These are phyloP conservation scores for Clathrus columnatus DNA, from an alignment of 768 basidiomycete genomes.

Conservation along the genomic window DNA sequence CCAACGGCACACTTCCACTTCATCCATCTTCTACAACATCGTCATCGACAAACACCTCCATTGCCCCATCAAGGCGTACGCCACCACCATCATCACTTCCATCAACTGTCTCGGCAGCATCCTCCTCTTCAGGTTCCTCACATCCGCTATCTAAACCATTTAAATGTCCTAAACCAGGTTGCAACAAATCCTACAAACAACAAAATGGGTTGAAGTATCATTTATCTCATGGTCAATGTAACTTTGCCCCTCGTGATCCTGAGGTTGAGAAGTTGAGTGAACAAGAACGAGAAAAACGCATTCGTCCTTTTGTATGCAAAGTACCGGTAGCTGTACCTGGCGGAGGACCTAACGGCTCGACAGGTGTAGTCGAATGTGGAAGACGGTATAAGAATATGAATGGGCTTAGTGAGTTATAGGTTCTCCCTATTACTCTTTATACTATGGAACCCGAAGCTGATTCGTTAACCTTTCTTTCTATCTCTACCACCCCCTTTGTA, in stretches of 20 bases:
- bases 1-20: not conserved
- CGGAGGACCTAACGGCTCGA: not conserved
- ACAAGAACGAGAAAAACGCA: constrained; percentile 66
- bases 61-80: constrained; percentile 14
- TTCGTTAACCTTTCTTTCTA: not conserved
- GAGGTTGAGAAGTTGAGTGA: constrained; percentile 33
- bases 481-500: constrained; percentile 4
- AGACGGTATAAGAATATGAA: constrained; percentile 99
- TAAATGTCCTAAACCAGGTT: constrained; percentile 89
- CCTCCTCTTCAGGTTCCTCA: constrained; percentile 3
- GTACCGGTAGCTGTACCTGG: constrained; percentile 56
- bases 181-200: constrained; percentile 85
- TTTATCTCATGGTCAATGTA: constrained; percentile 87
- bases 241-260: constrained; percentile 83
- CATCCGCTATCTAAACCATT: constrained; percentile 78
- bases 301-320: constrained; percentile 83
- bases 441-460: not conserved
- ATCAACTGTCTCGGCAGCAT: constrained; percentile 12
- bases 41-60: constrained; percentile 19
- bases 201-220: constrained; percentile 79
- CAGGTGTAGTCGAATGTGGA: constrained; percentile 12
- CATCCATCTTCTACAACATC: constrained; percentile 15
- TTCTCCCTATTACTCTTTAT: not conserved
- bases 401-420: constrained; percentile 49
- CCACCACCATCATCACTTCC: constrained; percentile 14